Percentiles rank a stretch among this genome's conserved stretches.
phyloP scores from a whole-genome alignment of 495 filamentous ascomycete genomes.

The Annulohypoxylon nitens region DNA sequence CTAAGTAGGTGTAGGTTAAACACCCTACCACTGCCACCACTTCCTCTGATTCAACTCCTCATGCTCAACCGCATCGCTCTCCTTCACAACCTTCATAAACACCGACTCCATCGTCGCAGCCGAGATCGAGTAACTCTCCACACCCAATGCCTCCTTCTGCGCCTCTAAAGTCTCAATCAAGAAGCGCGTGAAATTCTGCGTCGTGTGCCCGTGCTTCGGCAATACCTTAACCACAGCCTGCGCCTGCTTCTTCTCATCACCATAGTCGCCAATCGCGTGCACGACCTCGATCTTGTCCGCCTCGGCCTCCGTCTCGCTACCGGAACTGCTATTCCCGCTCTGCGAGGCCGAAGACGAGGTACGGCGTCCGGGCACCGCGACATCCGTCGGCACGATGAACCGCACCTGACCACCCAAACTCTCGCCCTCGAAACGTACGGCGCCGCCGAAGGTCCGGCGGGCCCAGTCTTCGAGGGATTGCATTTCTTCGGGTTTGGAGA shows the following conservation, averaged over 20 bases:
- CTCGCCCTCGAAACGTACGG: conserved; percentile 68
- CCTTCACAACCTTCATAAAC: conserved; percentile 77
- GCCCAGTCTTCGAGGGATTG: conserved; percentile 69
- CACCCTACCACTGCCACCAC: conserved; percentile 37
- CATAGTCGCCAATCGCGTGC: not conserved
- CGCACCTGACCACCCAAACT: conserved; percentile 78
- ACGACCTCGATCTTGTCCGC: conserved; percentile 23
- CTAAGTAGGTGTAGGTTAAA: not conserved
- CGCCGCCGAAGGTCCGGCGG: conserved; percentile 63
- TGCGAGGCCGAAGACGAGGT: not conserved
- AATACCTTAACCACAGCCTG: not conserved
- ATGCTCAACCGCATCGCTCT: conserved; percentile 76
- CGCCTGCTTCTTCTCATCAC: not conserved
- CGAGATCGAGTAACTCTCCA: conserved; percentile 76
- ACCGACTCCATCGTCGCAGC: conserved; percentile 81
- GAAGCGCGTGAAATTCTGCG: conserved; percentile 59
- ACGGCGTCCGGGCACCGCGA: conserved; percentile 1
- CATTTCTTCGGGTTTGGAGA: conserved; percentile 71
- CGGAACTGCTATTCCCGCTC: not conserved
- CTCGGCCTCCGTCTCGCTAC: not conserved
- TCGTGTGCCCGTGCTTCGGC: conserved; percentile 22
- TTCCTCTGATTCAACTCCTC: conserved; percentile 51
- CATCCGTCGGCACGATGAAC: conserved; percentile 70
- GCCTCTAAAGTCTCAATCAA: conserved; percentile 74
- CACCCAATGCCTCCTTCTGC: conserved; percentile 67